Evolutionary conservation across 2,329 filamentous ascomycete species (phyloP), one percentile per base, ranked within the genome.

Genomic region (Arthrobotrys sphaeroides): DNA sequence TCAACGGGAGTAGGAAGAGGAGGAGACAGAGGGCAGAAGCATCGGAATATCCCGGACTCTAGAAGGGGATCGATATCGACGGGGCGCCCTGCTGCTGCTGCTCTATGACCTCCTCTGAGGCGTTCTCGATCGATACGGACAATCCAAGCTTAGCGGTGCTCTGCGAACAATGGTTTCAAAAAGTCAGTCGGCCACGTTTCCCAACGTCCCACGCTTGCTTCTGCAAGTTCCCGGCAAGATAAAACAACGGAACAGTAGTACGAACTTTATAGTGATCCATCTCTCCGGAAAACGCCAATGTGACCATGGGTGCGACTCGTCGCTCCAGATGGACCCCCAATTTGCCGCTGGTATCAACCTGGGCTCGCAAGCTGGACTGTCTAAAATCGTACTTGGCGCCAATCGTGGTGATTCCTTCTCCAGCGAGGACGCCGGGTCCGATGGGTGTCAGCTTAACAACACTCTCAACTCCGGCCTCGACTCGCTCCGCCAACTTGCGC

Each of bases 371-470:
- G 59, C 93, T 95, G 66, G 92, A 95, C 85, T 93, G 92, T 82
- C 92, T 89, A 89, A 99, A 99, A 83, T 97, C 94, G 85, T 99
- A 99, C 85, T 99, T 99, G 82, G 93, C 92, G 81, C 94, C 95
- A 80, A 98, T 88, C 65, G 94, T 93, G 64, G 96, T 94, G 77
- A 92, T 88, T 67, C 95, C 95, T 83, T 99, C 94, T 93, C 94
- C 83, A 90, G 88, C 64, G 31, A 74, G 38, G 90, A 83, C 51
- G 89, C 89, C 74, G 87, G 89, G 80, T 92, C 92, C 89, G 95
- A 93, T 84, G 92, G 85, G 87, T 26, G 87, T 89, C 79, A 97
- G 90, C 78, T 94, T 91, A 73, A 99, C 87, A 83, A 93, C 96
- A 87, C 96, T 89, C 80, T 98, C 94, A 79, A 96, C 92, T 84